Evolutionary conservation across 177 flowering plant species (phyloP).

Genomic region (Vitis hybrid): DNA sequence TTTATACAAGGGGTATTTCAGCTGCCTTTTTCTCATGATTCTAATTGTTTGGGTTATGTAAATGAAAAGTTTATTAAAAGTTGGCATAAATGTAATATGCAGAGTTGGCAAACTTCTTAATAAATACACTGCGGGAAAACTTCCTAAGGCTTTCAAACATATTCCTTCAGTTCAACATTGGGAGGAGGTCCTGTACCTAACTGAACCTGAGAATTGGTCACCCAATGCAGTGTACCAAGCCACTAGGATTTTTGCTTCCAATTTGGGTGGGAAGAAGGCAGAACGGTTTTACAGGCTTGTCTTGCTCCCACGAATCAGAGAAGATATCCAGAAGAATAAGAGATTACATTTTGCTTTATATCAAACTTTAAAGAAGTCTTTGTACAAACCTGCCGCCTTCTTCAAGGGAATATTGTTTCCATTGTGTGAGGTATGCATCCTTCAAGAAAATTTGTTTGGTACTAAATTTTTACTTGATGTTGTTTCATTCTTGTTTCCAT

Average conservation of each 20-base stretch:
- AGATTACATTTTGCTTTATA: slow-evolving; percentile 84
- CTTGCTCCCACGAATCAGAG: slow-evolving; percentile 84
- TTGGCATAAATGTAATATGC: slow-evolving; percentile 19
- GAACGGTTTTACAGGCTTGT: slow-evolving; percentile 84
- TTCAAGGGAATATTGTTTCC: slow-evolving; percentile 87
- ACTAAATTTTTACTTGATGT: background rate
- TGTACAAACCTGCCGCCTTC: slow-evolving; percentile 96
- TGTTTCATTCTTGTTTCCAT: background rate
- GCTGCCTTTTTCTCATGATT: background rate
- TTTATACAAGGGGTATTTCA: slow-evolving; percentile 74
- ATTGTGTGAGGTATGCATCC: slow-evolving; percentile 71
- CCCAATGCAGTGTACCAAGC: slow-evolving; percentile 93
- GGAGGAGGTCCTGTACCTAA: slow-evolving; percentile 84
- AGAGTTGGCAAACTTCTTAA: slow-evolving; percentile 76
- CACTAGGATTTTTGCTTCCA: slow-evolving; percentile 91
- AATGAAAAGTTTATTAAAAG: background rate
- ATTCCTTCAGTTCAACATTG: slow-evolving; percentile 65
- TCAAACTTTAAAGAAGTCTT: slow-evolving; percentile 79
- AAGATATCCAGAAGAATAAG: slow-evolving; percentile 80
- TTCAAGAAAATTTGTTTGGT: background rate
- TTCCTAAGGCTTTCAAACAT: slow-evolving; percentile 85
- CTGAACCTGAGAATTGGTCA: slow-evolving; percentile 98
- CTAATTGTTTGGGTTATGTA: background rate
- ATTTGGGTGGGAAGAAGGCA: slow-evolving; percentile 70
- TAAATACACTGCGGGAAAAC: slow-evolving; percentile 76